phyloP scores from a whole-genome alignment of 208 protist genomes.

The Naegleria lovaniensis region DNA sequence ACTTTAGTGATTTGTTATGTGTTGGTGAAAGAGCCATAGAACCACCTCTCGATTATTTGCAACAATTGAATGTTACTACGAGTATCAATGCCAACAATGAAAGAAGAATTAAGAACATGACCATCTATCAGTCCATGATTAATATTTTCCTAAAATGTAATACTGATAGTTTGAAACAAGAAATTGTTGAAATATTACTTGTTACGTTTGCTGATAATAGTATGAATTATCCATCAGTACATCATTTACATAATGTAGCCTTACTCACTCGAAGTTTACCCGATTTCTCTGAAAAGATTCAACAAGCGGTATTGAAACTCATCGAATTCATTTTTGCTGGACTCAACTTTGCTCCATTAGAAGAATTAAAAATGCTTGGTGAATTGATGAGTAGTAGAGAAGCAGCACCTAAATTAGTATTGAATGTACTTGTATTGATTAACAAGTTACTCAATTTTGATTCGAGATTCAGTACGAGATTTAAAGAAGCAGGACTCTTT shows the following conservation, averaged over 20 bases:
- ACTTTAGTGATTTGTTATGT: not conserved
- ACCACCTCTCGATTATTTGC: not conserved
- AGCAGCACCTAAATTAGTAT: not conserved
- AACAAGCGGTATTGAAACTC: not conserved
- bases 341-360: not conserved
- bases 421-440: not conserved
- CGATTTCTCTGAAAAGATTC: not conserved
- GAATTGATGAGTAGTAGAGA: not conserved
- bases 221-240: not conserved
- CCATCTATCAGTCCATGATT: not conserved
- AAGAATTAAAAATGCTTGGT: not conserved
- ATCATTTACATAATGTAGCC: not conserved
- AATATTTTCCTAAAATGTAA: conserved; percentile 14
- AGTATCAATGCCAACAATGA: not conserved
- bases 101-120: conserved; percentile 15
- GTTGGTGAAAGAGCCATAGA: not conserved
- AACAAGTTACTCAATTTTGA: conserved; percentile 1
- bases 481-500: not conserved
- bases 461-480: not conserved
- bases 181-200: conserved; percentile 3
- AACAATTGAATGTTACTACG: not conserved
- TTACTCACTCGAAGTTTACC: not conserved
- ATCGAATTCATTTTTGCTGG: conserved; percentile 10
- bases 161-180: not conserved
- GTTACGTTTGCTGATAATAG: not conserved